Conservation (phyloP, 306 rosid species). For the Oxytropis ochrocephala region DNA sequence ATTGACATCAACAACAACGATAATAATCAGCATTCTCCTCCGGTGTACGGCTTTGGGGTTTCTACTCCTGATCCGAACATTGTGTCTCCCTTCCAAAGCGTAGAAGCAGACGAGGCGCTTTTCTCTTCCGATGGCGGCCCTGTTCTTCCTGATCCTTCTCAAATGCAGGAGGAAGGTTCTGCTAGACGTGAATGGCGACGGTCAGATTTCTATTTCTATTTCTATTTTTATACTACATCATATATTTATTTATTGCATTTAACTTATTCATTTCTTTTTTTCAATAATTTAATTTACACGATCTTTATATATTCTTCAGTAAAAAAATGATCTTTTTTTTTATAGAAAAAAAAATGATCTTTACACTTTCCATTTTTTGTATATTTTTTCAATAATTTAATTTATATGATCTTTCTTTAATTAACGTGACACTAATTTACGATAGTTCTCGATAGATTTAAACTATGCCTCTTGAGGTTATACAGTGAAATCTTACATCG, state of each 20-base stretch:
- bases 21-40: slow-evolving; percentile 22
- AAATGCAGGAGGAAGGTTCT: slow-evolving; percentile 72
- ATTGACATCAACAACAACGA: background rate
- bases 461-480: too few relatives aligned
- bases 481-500: too few relatives aligned
- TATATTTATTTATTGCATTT: too few relatives aligned
- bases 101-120: slow-evolving; percentile 7
- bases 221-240: too few relatives aligned
- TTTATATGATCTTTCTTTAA: too few relatives aligned
- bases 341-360: too few relatives aligned
- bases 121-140: slow-evolving; percentile 58
- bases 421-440: too few relatives aligned
- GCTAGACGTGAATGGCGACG: slow-evolving; percentile 90
- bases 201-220: slow-evolving; percentile 28
- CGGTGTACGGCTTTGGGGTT: slow-evolving; percentile 41
- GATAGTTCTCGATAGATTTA: too few relatives aligned
- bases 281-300: background rate
- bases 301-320: too few relatives aligned
- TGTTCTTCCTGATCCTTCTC: slow-evolving; percentile 53
- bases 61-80: slow-evolving; percentile 37
- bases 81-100: slow-evolving; percentile 47
- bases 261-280: background rate
- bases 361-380: too few relatives aligned
- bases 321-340: too few relatives aligned
- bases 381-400: too few relatives aligned